Evolutionary conservation across 202 grass and related monocot genomes (phyloP), one percentile per base, ranked within the genome.

Genomic region (Hordeum pubiflorum): DNA sequence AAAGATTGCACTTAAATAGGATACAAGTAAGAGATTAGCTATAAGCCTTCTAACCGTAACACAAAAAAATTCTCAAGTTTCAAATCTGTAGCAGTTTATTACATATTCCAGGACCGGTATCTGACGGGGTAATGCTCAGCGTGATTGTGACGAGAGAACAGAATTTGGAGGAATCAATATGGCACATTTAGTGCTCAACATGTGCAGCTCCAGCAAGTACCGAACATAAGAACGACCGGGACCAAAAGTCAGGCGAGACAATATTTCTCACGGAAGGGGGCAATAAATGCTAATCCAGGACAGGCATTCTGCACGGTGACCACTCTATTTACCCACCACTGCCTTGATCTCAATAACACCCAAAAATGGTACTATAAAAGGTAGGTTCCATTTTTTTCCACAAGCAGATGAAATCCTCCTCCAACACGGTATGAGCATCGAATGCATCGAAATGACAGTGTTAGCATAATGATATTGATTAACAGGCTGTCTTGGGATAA

Each of bases 141-240:
- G 14, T 75, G 23, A 85, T 54, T 65, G 56, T 65, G 36, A 58
- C 22, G 43, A 81, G 13, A 60, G 37, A 46, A 12, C 72, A 70
- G 2, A 73, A 29, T 58, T 66, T 66, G 48, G 61, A 79, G 80
- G 21, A 66, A 48, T 83, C 41, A 63, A 76, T 71, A 71, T 69
- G 39, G 12, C 43, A 11, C 78, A 86, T 65, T 78, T 73, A 78
- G 73, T 82, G 73, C 65, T 78, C 29, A 78, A 37, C 83, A 86
- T 85, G 87, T 85, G 87, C 36, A 72, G 10, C 5, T 72, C 27
- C 44, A 82, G 17, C 73, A 85, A 66, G 73, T 74, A 78, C 54
- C 1, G 18, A 88, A 57, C 56, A 34, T 76, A 64, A 43, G 14
- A 46, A 2, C 1, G 26, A 18, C 12, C 2, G 34, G 33, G 4